Evolutionary conservation across 805 yeast species (phyloP), one percentile per base, ranked within the genome.

Genomic region (Starmerella khaoyaiensis): DNA sequence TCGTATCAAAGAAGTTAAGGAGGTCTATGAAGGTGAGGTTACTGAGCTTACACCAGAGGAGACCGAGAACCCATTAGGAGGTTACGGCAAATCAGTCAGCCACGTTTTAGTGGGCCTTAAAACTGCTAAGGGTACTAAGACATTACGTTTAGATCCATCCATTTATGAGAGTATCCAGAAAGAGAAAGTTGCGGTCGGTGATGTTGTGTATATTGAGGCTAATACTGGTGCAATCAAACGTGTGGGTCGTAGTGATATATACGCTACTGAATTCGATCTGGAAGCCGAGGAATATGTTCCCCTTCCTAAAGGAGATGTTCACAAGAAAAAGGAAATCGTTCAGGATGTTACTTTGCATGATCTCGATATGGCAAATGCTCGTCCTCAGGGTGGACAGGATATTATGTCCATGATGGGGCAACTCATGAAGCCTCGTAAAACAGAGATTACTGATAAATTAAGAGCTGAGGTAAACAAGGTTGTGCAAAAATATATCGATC

Each of bases 201-300:
- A 90, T 61, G 96, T 90, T 35, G 84, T 90, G 46, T 87, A 93
- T 57, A 83, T 90, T 48, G 99, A 90, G 63, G 81, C 96, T 41
- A 87, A 93, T 55, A 87, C 96, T 12, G 99, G 99, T 28, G 83
- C 94, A 17, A 95, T 90, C 28, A 87, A 87, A 55, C 71, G 97
- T 54, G 94, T 90, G 19, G 99, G 99, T 36, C 73, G 99, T 59
- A 80, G 94, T n/a, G 97, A 90, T 59, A 95, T 96, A 0, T 84
- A 84, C 54, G 96, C 98, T 18, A 84, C 98, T 8, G 99, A 90
- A 63, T 90, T 86, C 52, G 99, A 90, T 61, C 71, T 93, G 42
- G 97, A 90, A 68, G 95, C 97, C 20, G 96, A 93, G 62, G 97
- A 90, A 62, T 90, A 90, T 60, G 97, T 90, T 17, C 95, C 98